phyloP scores from a whole-genome alignment of 75 land plant species.

The Cupressus sempervirens region DNA sequence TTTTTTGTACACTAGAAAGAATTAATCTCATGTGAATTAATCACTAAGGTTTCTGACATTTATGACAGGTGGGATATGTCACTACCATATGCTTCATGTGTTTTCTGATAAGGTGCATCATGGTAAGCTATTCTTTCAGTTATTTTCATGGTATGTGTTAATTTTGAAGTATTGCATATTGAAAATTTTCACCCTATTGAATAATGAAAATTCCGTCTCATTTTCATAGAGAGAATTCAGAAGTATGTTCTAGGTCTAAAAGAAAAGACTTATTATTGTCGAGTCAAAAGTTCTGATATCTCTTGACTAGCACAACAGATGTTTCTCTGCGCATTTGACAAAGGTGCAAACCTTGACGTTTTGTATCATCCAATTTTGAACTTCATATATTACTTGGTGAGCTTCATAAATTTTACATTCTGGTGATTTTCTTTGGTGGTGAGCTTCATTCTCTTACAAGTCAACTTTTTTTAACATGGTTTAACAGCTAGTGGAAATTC shows the following conservation, averaged over 20 bases:
- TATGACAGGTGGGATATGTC: slow-evolving; percentile 81
- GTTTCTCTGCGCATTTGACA: slow-evolving; percentile 78
- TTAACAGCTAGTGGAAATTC: slow-evolving; percentile 77
- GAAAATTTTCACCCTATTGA: not conserved
- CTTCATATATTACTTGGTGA: slow-evolving; percentile 82
- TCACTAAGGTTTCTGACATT: not conserved
- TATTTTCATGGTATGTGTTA: not conserved
- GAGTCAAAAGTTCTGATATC: not conserved
- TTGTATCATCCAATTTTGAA: slow-evolving; percentile 84
- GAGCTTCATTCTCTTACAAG: not conserved
- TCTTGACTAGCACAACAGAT: slow-evolving; percentile 37
- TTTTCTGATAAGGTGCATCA: slow-evolving; percentile 79
- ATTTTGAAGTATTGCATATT: not conserved
- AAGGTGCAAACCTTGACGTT: slow-evolving; percentile 81
- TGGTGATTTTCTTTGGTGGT: not conserved
- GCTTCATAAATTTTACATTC: slow-evolving; percentile 8
- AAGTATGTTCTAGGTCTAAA: not conserved
- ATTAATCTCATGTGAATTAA: not conserved
- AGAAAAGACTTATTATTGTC: not conserved
- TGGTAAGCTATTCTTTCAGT: slow-evolving; percentile 52
- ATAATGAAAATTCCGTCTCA: not conserved
- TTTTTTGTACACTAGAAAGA: not conserved
- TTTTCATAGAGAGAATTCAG: not conserved
- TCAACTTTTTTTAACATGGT: not conserved
- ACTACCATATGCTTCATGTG: slow-evolving; percentile 93